A percentile compares a stretch with the other conserved stretches of the same genome.
Evolutionary conservation across 192 early-diverging fungal species (phyloP).

Genomic region (Jimgerdemannia flammicorona): DNA sequence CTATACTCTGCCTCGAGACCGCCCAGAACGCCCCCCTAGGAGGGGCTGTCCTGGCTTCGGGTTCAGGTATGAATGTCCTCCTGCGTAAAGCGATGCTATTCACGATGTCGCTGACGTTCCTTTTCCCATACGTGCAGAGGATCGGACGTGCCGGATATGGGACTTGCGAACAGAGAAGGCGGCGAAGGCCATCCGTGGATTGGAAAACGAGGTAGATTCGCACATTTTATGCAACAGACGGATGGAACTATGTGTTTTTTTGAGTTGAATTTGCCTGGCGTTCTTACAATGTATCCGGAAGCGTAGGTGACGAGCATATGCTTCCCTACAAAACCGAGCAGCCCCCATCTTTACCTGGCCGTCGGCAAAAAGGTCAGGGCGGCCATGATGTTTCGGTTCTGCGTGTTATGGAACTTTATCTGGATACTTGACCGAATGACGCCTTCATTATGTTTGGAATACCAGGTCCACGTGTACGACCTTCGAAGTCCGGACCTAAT

Average conservation of each 20-base stretch:
- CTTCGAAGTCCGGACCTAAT: constrained; percentile 32
- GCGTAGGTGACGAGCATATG: not conserved
- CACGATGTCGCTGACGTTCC: too few species aligned
- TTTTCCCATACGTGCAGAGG: not conserved
- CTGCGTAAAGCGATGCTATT: too few species aligned
- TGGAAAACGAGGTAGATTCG: not conserved
- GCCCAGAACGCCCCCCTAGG: not conserved
- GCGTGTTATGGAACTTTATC: too few species aligned
- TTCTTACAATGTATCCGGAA: not conserved
- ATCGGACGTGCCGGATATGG: not conserved
- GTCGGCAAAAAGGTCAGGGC: not conserved
- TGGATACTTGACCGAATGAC: too few species aligned
- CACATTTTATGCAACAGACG: too few species aligned
- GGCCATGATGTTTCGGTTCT: not conserved
- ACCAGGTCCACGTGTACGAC: constrained; percentile 37
- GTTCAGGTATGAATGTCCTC: not conserved
- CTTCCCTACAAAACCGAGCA: not conserved
- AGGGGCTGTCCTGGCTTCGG: not conserved
- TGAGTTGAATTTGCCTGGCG: too few species aligned
- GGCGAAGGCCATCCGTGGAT: not conserved
- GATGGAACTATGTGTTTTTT: too few species aligned
- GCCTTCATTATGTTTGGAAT: too few species aligned
- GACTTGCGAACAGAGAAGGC: not conserved
- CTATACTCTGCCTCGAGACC: not conserved
- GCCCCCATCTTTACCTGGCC: not conserved